phyloP scores from a whole-genome alignment of 2,329 filamentous ascomycete species.

The Arthrobotrys sinensis region DNA sequence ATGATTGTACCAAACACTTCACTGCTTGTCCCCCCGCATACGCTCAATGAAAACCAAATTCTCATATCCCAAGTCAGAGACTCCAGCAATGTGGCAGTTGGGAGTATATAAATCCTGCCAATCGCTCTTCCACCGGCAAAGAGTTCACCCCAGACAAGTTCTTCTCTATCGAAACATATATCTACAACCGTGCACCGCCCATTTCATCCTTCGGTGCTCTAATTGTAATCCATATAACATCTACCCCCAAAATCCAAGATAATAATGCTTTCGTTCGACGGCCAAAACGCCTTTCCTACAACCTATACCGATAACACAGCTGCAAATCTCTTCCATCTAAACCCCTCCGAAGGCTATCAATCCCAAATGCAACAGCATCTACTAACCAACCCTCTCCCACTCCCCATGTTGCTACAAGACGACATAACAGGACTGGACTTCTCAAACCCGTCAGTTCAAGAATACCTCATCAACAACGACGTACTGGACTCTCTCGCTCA shows the following conservation, averaged over 20 bases:
- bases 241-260: neutral
- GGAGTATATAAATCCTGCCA: conserved; percentile 16
- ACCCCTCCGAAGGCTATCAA: conserved; percentile 12
- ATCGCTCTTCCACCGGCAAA: neutral
- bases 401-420: conserved; percentile 8
- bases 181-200: neutral
- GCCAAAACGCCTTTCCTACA: conserved; percentile 1
- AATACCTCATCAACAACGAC: conserved; percentile 55
- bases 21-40: neutral
- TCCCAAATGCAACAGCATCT: conserved; percentile 15
- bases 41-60: neutral
- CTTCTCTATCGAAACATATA: neutral
- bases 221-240: neutral
- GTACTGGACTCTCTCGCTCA: conserved; percentile 31
- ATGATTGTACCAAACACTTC: conserved; percentile 12
- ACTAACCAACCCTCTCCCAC: neutral
- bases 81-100: neutral
- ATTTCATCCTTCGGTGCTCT: too few relatives aligned
- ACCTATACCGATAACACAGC: conserved; percentile 24
- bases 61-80: too few relatives aligned
- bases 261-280: conserved; percentile 1
- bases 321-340: conserved; percentile 31
- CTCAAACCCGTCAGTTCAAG: conserved; percentile 47
- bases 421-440: conserved; percentile 37
- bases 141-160: neutral